A percentile compares a stretch with the other conserved stretches of the same genome.
Evolutionary conservation across 176 grass and related monocot species (phyloP).

Genomic region (Metroxylon sagu): DNA sequence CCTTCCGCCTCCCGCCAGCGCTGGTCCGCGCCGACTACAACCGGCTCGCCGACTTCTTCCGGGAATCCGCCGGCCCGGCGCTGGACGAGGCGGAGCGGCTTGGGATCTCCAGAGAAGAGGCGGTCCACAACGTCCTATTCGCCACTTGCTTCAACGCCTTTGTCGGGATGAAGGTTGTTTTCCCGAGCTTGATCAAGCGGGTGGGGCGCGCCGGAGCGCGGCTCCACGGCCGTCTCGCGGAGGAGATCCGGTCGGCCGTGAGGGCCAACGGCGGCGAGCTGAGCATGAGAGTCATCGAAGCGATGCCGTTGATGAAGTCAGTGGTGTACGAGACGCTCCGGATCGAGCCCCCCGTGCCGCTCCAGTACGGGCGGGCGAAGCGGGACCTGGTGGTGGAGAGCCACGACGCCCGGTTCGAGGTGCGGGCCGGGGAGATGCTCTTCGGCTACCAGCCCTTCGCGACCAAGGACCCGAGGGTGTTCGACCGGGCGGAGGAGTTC

Average conservation of each 20-base stretch:
- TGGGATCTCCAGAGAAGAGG: slow-evolving; percentile 2
- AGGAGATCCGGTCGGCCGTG: slow-evolving; percentile 1
- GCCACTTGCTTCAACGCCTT: slow-evolving; percentile 17
- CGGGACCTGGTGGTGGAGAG: slow-evolving; percentile 3
- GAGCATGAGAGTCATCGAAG: slow-evolving; percentile 4
- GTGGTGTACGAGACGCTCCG: slow-evolving; percentile 10
- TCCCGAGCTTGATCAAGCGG: slow-evolving; percentile 5
- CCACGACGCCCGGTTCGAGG: slow-evolving; percentile 17
- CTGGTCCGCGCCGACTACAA: background rate
- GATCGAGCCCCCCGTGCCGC: slow-evolving; percentile 14
- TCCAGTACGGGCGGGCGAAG: slow-evolving; percentile 13
- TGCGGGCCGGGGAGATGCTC: slow-evolving; percentile 12
- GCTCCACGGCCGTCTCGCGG: slow-evolving; percentile 3
- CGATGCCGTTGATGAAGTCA: slow-evolving; percentile 5
- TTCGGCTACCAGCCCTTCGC: slow-evolving; percentile 19
- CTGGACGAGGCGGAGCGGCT: slow-evolving; percentile 5
- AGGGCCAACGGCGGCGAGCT: background rate
- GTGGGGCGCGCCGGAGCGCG: background rate
- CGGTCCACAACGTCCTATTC: slow-evolving; percentile 19
- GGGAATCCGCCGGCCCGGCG: background rate
- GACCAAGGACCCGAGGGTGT: slow-evolving; percentile 10
- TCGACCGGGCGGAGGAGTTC: slow-evolving; percentile 12
- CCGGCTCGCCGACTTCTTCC: background rate
- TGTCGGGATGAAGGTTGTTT: slow-evolving; percentile 3
- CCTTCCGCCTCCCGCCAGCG: slow-evolving; percentile 15